Conservation (phyloP, 1,284 basidiomycete genomes). For the Schizopora paradoxa region DNA sequence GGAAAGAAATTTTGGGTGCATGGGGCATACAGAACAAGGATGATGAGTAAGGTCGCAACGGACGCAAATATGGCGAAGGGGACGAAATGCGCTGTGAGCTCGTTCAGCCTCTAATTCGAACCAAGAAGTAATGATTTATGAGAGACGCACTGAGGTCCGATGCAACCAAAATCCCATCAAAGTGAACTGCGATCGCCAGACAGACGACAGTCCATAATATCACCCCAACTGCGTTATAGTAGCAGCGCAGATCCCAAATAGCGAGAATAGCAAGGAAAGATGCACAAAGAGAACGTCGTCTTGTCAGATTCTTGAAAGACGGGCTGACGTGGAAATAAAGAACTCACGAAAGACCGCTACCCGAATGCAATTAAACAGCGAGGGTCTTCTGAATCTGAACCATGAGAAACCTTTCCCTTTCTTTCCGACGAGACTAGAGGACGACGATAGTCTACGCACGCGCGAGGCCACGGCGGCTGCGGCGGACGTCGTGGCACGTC, state of each 20-base stretch:
- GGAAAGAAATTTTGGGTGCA: slow-evolving; percentile 6
- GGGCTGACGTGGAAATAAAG: neutral
- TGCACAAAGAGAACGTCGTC: no score
- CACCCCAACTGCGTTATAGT: slow-evolving; percentile 43
- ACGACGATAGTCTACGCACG: slow-evolving; percentile 8
- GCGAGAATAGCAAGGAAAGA: neutral
- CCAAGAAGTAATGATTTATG: slow-evolving; percentile 5
- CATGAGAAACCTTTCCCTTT: no score
- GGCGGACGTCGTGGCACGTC: no score
- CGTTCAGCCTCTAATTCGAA: neutral
- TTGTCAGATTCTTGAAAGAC: no score
- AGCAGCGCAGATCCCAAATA: neutral
- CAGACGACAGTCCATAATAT: slow-evolving; percentile 70
- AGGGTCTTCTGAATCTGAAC: slow-evolving; percentile 41
- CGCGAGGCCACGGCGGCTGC: no score
- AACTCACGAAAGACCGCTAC: slow-evolving; percentile 47
- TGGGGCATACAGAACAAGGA: slow-evolving; percentile 56
- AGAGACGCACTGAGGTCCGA: slow-evolving; percentile 68
- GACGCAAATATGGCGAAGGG: slow-evolving; percentile 79
- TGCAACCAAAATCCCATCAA: slow-evolving; percentile 59
- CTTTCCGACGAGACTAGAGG: slow-evolving; percentile 12
- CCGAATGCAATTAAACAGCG: slow-evolving; percentile 60
- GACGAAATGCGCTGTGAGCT: slow-evolving; percentile 65
- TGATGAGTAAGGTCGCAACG: slow-evolving; percentile 57
- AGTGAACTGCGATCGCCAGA: slow-evolving; percentile 69